Conservation (phyloP, 352 stramenopile genomes). For the Phytophthora pini region DNA sequence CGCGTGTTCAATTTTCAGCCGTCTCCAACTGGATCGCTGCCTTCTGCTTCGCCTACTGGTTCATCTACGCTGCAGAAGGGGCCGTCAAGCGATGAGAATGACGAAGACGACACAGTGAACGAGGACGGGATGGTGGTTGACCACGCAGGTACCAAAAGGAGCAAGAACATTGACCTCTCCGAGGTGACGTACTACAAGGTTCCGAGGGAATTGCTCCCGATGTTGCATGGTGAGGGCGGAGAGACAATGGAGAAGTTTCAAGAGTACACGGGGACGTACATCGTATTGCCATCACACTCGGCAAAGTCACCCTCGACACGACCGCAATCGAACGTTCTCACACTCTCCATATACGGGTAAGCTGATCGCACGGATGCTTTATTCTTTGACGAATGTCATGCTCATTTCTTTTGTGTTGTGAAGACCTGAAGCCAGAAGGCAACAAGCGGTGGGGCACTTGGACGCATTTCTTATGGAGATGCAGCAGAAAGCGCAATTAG, state of each 20-base stretch:
- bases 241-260: slow-evolving; percentile 82
- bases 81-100: slow-evolving; percentile 16
- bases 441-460: slow-evolving; percentile 62
- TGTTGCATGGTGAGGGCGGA: slow-evolving; percentile 72
- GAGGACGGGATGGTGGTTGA: slow-evolving; percentile 62
- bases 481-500: slow-evolving; percentile 53
- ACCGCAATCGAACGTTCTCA: slow-evolving; percentile 42
- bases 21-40: slow-evolving; percentile 2
- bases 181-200: slow-evolving; percentile 83
- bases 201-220: slow-evolving; percentile 63
- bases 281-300: slow-evolving; percentile 59
- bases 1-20: slow-evolving; percentile 54
- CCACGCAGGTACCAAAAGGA: slow-evolving; percentile 40
- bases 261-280: slow-evolving; percentile 81
- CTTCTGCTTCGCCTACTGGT: slow-evolving; percentile 3
- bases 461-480: slow-evolving; percentile 72
- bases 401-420: slow-evolving; percentile 30
- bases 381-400: neutral
- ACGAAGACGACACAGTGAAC: slow-evolving; percentile 18
- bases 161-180: slow-evolving; percentile 76
- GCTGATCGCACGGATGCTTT: neutral
- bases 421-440: slow-evolving; percentile 47
- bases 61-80: slow-evolving; percentile 21
- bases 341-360: slow-evolving; percentile 82
- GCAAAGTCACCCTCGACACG: slow-evolving; percentile 19